phyloP scores from a whole-genome alignment of 768 basidiomycete genomes.

The Cystofilobasidium macerans region DNA sequence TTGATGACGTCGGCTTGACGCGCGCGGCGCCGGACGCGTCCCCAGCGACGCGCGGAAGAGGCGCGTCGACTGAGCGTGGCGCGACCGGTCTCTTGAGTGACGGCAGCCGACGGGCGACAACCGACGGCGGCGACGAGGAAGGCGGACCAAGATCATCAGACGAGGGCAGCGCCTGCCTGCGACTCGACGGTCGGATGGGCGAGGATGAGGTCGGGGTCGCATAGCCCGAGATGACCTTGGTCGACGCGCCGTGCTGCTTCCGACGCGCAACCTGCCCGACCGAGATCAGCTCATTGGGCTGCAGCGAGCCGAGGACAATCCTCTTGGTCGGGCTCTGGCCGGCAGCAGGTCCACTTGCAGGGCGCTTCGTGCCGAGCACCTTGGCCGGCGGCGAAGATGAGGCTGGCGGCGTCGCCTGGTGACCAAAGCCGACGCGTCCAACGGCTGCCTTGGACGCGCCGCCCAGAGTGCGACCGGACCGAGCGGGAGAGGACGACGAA shows the following conservation, averaged over 20 bases:
- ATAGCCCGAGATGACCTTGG: constrained; percentile 2
- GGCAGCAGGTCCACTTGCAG: not conserved
- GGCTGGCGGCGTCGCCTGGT: not conserved
- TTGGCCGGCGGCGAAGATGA: not conserved
- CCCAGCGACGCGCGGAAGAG: no score
- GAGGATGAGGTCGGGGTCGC: not conserved
- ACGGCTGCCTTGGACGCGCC: not conserved
- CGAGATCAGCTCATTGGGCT: not conserved
- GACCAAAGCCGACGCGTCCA: not conserved
- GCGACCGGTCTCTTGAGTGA: no score
- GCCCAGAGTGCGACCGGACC: no score
- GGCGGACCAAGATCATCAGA: not conserved
- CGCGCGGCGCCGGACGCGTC: no score
- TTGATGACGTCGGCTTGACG: no score
- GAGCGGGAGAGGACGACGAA: not conserved
- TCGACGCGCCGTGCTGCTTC: not conserved
- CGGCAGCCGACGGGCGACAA: not conserved
- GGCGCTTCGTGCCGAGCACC: no score
- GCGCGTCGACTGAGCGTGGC: no score
- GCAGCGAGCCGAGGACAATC: not conserved
- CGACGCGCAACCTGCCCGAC: not conserved
- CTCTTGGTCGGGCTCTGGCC: not conserved
- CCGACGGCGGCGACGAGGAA: not conserved
- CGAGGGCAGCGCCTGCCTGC: no score
- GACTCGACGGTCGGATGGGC: not conserved